A percentile compares a stretch with the other conserved stretches of the same genome.
Evolutionary conservation across 495 filamentous ascomycete species (phyloP).

Genomic region (Xylaria flabelliformis): DNA sequence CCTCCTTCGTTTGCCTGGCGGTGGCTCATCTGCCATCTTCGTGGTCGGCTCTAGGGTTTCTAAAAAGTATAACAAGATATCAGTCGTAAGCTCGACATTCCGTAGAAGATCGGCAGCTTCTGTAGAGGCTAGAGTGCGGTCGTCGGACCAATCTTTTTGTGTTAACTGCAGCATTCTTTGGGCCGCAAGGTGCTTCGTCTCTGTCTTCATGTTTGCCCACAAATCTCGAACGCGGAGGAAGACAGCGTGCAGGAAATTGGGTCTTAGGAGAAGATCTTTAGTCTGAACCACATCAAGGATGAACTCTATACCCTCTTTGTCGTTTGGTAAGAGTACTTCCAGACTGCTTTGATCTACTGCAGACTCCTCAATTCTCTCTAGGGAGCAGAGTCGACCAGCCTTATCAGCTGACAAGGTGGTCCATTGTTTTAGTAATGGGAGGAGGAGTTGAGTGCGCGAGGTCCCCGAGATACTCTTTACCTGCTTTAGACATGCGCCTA

Average conservation of each 20-base stretch:
- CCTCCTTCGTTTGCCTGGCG: conserved; percentile 76
- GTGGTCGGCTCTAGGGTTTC: conserved; percentile 70
- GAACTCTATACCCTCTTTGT: conserved; percentile 67
- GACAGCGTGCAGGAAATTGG: conserved; percentile 62
- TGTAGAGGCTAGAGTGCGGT: conserved; percentile 45
- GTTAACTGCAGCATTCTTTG: conserved; percentile 61
- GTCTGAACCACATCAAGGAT: conserved; percentile 62
- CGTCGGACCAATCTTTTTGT: conserved; percentile 38
- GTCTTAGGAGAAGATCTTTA: conserved; percentile 48
- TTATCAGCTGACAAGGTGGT: conserved; percentile 51
- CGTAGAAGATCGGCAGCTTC: conserved; percentile 72
- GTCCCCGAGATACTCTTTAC: conserved; percentile 70
- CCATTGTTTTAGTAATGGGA: conserved; percentile 74
- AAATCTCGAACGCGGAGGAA: conserved; percentile 70
- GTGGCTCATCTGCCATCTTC: conserved; percentile 64
- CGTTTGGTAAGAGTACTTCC: conserved; percentile 67
- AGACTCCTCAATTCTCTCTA: conserved; percentile 65
- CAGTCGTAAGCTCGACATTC: conserved; percentile 69
- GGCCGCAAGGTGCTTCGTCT: conserved; percentile 64
- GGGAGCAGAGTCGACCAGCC: conserved; percentile 42
- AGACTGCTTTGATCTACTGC: conserved; percentile 67
- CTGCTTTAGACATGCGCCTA: conserved; percentile 74
- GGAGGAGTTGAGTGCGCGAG: conserved; percentile 71
- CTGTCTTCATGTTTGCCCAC: conserved; percentile 73
- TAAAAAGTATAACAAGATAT: conserved; percentile 71